Evolutionary conservation across 2,329 filamentous ascomycete genomes (phyloP), one percentile per base, ranked within the genome.

Genomic region (Stemphylium vesicarium): DNA sequence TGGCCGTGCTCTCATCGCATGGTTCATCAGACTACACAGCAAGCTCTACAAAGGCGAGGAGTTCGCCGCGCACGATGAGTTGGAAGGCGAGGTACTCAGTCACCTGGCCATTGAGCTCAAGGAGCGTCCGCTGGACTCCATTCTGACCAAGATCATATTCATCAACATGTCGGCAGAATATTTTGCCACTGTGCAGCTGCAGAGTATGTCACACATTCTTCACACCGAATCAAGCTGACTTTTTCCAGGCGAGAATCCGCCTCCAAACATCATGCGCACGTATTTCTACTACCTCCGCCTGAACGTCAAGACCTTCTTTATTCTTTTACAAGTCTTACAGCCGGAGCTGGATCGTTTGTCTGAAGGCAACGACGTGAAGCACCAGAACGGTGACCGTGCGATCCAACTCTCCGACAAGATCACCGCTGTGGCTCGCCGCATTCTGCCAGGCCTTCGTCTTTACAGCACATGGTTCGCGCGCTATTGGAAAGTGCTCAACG

Each of bases 11-110:
- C 83, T 96, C 51, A 81, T 88, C 41, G 85, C 86, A 46, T 95
- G 92, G 88, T 96, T 97, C 67, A 84, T 94, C 56, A 88, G 89
- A 64, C 83, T 97, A 38, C 94, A 97, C 72, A 91, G 91, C 42
- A 87, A 89, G 69, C 94, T 91, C 74, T 94, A 90, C 76, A 88
- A 88, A 57, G 92, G 91, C 29, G 82, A 88, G 56, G 83, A 87
- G 39, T 93, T 95, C 65, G 78, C 85, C 0, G 86, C 88, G 57
- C 89, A 92, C 60, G 85, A 88, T 49, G 92, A 96, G 71, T 80
- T 97, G 24, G 93, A 97, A 75, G 86, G 86, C 53, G 92, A 96
- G 72, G 89, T 98, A 11, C 81, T 96, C 56, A 88, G 89, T 64
- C 89, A 92, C 44, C 79, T 96, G 33, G 84, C 87, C 42, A 84